Evolutionary conservation across 352 stramenopile genomes (phyloP).

Genomic region (Elongisporangium prolatum): DNA sequence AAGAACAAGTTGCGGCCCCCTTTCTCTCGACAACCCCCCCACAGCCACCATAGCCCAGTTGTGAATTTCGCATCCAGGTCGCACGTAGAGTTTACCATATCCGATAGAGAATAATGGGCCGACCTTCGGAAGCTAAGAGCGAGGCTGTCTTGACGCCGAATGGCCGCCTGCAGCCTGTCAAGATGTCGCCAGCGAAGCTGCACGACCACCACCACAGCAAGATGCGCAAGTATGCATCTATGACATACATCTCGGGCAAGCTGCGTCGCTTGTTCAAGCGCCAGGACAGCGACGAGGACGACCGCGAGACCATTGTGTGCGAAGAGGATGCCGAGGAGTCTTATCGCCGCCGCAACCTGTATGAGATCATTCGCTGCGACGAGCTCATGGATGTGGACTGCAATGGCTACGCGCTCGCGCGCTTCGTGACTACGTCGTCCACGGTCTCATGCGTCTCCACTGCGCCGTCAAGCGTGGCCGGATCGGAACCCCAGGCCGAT

Average conservation of each 20-base stretch:
- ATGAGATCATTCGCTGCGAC: constrained; percentile 46
- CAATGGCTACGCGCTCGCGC: not conserved
- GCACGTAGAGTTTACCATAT: not conserved
- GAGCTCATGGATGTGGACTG: constrained; percentile 14
- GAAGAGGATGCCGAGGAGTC: constrained; percentile 51
- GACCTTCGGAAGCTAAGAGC: not conserved
- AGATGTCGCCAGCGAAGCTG: not conserved
- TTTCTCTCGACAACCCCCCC: not conserved
- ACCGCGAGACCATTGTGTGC: constrained; percentile 49
- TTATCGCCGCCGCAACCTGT: constrained; percentile 28
- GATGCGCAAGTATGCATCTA: constrained; percentile 54
- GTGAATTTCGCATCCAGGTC: not conserved
- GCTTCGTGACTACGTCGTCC: constrained; percentile 23
- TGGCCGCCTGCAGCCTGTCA: not conserved
- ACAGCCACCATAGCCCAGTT: not conserved
- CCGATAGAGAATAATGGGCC: not conserved
- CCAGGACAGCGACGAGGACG: constrained; percentile 14
- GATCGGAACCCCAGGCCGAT: constrained; percentile 1
- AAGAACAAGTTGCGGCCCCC: not conserved
- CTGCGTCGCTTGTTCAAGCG: constrained; percentile 46
- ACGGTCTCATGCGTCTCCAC: not conserved
- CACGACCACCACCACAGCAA: not conserved
- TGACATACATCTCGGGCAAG: constrained; percentile 52
- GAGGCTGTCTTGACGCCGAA: not conserved
- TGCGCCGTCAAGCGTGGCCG: not conserved